A percentile compares a stretch with the other conserved stretches of the same genome.
phyloP scores from a whole-genome alignment of 306 rosid genomes.

The Dicorynia guianensis region DNA sequence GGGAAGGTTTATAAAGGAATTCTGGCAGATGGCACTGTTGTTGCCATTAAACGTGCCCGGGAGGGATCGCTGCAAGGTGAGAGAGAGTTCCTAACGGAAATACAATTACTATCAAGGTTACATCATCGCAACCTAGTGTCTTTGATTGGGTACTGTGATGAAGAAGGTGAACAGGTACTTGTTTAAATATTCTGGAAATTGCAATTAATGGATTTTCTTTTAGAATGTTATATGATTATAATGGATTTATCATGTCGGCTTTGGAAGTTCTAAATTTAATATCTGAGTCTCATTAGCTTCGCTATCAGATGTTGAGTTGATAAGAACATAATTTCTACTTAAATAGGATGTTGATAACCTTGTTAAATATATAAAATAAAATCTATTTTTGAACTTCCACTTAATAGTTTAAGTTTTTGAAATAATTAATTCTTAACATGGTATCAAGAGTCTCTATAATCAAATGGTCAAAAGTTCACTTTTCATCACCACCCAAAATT shows the following conservation, averaged over 20 bases:
- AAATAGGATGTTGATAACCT: slow-evolving; percentile 20
- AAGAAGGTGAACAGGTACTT: slow-evolving; percentile 77
- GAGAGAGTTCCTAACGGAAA: slow-evolving; percentile 84
- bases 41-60: slow-evolving; percentile 88
- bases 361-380: too few relatives aligned
- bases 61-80: slow-evolving; percentile 86
- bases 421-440: too few relatives aligned
- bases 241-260: slow-evolving; percentile 18
- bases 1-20: slow-evolving; percentile 81
- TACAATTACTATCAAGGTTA: slow-evolving; percentile 71
- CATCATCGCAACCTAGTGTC: slow-evolving; percentile 89
- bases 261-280: background rate
- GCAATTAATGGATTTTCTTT: background rate
- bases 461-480: too few relatives aligned
- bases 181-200: slow-evolving; percentile 9
- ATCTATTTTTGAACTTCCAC: too few relatives aligned
- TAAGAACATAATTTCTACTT: background rate
- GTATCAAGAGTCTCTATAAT: too few relatives aligned
- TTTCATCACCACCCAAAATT: too few relatives aligned
- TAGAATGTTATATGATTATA: background rate
- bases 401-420: too few relatives aligned
- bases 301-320: background rate
- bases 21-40: slow-evolving; percentile 65
- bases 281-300: slow-evolving; percentile 2
- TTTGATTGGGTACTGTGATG: slow-evolving; percentile 79